Base-by-base conservation (phyloP, 2,329 filamentous ascomycete genomes). In the Trichoderma sp. region DNA sequence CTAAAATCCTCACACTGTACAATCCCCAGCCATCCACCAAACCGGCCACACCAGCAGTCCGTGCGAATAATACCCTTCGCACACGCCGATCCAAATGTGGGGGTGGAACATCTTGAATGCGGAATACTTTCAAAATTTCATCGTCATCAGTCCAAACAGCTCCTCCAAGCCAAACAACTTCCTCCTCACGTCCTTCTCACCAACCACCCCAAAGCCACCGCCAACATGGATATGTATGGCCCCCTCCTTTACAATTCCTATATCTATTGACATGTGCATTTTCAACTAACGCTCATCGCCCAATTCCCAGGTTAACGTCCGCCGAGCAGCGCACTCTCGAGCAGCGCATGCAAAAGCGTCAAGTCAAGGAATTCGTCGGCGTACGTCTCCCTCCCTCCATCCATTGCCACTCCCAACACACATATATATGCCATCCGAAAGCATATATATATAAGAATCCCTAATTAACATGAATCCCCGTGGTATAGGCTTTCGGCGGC, bases 291-390 rank as follows among this genome's bases (percentile, higher is more conserved):
- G 21, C 3, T 45, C 56, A 11, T 12, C n/a, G 12, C 41, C 65
- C 11, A 60, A 38, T 63, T 62, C 9, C 7, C 33, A 89, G 88
- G 84, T 93, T 97, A 84, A 94, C 91, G 80, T 84, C 89, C 81
- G 85, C 91, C 81, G 96, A 98, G 89, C 94, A 97, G 89, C 94
- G 94, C 87, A 94, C 97, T 89, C 93, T 99, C 83, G 93, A 97
- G 86, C 87, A 91, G 87, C 95, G 97, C 86, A 95, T 99, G 91
- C 95, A 98, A 89, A 94, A 94, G 87, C 97, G 97, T 87, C 97
- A 99, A 87, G 94, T 99, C 90, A 98, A 98, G 88, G 96, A 98
- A 84, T 98, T 99, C 84, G 98, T 98, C 93, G 94, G 91, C 82
- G 97, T 98, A 90, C 81, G 94, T 89, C 75, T 24, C 50, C 75